Conservation (phyloP, 257 asterid species). For the Hygrophila difformis region DNA sequence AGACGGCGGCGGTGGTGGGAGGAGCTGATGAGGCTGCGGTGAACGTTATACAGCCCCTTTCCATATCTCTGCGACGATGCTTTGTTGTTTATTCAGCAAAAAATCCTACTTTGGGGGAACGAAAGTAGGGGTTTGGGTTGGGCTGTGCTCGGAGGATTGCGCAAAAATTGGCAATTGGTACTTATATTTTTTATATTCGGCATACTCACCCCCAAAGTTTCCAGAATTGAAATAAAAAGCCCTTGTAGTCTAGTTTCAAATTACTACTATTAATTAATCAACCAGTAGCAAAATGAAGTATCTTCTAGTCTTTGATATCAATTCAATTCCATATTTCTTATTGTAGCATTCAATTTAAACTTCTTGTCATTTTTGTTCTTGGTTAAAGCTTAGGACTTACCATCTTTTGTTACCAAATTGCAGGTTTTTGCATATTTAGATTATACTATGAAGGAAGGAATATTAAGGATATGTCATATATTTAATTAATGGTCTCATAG, state of each 20-base stretch:
- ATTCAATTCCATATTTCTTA: too few species aligned
- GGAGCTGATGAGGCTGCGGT: slow-evolving; percentile 25
- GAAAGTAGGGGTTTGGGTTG: slow-evolving; percentile 14
- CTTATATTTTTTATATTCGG: not conserved
- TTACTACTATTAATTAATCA: too few species aligned
- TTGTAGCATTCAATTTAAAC: too few species aligned
- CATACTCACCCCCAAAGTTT: not conserved
- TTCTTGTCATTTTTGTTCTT: too few species aligned
- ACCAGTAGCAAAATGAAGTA: too few species aligned
- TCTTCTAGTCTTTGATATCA: too few species aligned
- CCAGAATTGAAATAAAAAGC: not conserved
- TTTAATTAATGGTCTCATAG: not conserved
- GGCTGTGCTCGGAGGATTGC: not conserved
- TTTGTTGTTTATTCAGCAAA: slow-evolving; percentile 9
- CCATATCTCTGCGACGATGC: slow-evolving; percentile 7
- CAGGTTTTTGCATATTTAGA: too few species aligned
- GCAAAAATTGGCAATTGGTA: slow-evolving; percentile 16
- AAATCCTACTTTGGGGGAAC: not conserved
- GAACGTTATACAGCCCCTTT: slow-evolving; percentile 21
- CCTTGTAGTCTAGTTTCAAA: too few species aligned
- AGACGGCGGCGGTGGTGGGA: slow-evolving; percentile 20
- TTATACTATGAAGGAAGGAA: too few species aligned
- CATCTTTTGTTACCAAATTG: too few species aligned
- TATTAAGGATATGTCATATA: not conserved
- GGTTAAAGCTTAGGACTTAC: too few species aligned